These are phyloP conservation scores for Ceratobasidium sp. DNA, from an alignment of 1,284 basidiomycete species.

Conservation along the genomic window DNA sequence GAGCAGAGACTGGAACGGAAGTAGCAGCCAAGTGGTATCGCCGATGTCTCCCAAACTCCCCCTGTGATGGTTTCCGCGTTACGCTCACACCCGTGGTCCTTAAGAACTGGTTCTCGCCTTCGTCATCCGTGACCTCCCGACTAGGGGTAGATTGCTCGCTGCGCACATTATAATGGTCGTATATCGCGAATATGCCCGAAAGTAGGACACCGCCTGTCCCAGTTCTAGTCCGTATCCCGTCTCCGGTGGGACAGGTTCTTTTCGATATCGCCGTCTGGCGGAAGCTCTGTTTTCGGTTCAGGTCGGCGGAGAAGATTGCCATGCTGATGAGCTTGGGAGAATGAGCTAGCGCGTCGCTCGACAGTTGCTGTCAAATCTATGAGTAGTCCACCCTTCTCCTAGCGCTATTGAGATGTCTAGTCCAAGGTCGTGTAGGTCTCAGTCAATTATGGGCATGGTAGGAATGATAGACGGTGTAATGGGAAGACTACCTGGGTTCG, in stretches of 20 bases:
- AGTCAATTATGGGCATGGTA: constrained; percentile 39
- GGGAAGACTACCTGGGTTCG: constrained; percentile 51
- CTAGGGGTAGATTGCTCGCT: constrained; percentile 54
- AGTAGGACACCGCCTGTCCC: constrained; percentile 62
- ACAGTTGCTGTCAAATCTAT: constrained; percentile 1
- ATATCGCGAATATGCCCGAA: constrained; percentile 67
- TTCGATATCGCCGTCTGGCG: constrained; percentile 30
- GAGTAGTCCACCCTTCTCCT: constrained; percentile 55
- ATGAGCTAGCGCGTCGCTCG: constrained; percentile 28
- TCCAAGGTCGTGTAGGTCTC: constrained; percentile 49
- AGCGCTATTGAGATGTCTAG: constrained; percentile 48
- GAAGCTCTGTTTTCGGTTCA: constrained; percentile 19
- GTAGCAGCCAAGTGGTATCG: constrained; percentile 48
- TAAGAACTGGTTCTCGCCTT: constrained; percentile 31
- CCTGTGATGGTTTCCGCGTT: constrained; percentile 5
- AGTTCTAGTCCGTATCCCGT: constrained; percentile 2
- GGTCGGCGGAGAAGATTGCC: constrained; percentile 23
- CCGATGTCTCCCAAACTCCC: constrained; percentile 9
- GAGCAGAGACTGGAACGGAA: constrained; percentile 48
- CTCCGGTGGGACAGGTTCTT: background rate
- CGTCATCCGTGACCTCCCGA: constrained; percentile 30
- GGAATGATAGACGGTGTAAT: constrained; percentile 30
- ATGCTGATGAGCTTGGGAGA: constrained; percentile 27
- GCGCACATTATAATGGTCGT: constrained; percentile 59
- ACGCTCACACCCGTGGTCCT: background rate